Conservation (phyloP, 1,139 yeast species). For the Pneumocystis jirovecii region DNA sequence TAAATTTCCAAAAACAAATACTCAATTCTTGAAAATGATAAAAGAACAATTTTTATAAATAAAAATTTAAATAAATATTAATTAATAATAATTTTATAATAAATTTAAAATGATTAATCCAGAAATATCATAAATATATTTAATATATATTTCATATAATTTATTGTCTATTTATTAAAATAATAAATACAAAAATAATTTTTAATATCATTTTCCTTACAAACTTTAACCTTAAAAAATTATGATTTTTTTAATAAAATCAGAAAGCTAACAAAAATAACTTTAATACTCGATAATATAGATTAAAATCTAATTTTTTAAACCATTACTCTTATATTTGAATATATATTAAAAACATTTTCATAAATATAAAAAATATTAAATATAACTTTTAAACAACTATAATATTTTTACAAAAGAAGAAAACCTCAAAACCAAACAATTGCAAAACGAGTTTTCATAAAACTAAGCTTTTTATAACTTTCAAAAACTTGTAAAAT, state of each 20-base stretch:
- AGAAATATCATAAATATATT: conserved; percentile 44
- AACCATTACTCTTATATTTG: neutral
- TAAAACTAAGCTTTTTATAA: neutral
- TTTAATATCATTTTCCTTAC: neutral
- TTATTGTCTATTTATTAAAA: neutral
- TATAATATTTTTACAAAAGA: neutral
- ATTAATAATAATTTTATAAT: conserved; percentile 60
- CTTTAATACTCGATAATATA: too few species aligned
- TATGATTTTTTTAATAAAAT: neutral
- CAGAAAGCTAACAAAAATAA: too few species aligned
- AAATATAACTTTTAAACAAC: neutral
- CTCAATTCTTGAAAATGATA: conserved; percentile 35
- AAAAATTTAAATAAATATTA: too few species aligned
- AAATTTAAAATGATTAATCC: conserved; percentile 41
- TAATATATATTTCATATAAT: neutral
- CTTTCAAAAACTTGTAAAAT: neutral
- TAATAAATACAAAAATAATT: neutral
- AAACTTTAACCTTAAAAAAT: neutral
- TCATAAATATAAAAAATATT: neutral
- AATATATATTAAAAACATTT: neutral
- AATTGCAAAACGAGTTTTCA: neutral
- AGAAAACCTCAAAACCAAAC: neutral
- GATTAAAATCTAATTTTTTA: too few species aligned
- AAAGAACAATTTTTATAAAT: conserved; percentile 35
- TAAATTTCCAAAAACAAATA: conserved; percentile 56